A percentile compares a stretch with the other conserved stretches of the same genome.
These are phyloP conservation scores for Ustilago vetiveriae DNA, from an alignment of 1,284 basidiomycete species.

Conservation along the genomic window DNA sequence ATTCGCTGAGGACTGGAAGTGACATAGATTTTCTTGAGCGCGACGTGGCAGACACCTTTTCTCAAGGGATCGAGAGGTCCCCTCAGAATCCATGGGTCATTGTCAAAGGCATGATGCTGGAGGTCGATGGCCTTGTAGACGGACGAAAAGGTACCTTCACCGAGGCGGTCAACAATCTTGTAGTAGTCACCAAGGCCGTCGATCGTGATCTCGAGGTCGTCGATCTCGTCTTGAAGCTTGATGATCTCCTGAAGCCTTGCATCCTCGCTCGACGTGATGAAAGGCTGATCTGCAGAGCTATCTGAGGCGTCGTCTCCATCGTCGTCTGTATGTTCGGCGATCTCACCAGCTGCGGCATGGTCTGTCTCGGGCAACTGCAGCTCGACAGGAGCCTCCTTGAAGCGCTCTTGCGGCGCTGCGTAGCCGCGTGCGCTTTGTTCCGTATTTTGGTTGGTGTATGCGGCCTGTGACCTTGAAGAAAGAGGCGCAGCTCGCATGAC, in stretches of 20 bases:
- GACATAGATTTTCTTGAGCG: conserved; percentile 95
- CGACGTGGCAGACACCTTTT: conserved; percentile 76
- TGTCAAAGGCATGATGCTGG: conserved; percentile 80
- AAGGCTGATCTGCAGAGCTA: conserved; percentile 13
- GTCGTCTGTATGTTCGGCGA: conserved; percentile 15
- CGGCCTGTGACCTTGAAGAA: neutral
- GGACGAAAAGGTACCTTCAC: conserved; percentile 96
- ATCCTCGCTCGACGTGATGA: conserved; percentile 40
- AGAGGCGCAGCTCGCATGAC: conserved; percentile 4
- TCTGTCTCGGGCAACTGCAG: neutral
- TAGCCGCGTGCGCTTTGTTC: neutral
- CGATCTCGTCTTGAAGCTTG: conserved; percentile 60
- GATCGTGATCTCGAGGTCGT: conserved; percentile 81
- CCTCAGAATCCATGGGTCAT: conserved; percentile 75
- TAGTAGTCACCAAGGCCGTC: conserved; percentile 74
- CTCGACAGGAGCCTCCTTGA: conserved; percentile 1
- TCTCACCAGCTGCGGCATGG: conserved; percentile 5
- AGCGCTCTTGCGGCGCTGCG: neutral
- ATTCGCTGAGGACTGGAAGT: conserved; percentile 93
- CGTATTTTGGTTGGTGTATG: conserved; percentile 4
- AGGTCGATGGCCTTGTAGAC: conserved; percentile 96
- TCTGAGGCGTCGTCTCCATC: conserved; percentile 22
- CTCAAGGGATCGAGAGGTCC: conserved; percentile 37
- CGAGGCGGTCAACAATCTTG: conserved; percentile 85
- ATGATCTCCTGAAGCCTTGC: conserved; percentile 36